A percentile compares a stretch with the other conserved stretches of the same genome.
phyloP scores from a whole-genome alignment of 192 early-diverging fungal genomes.

The Oehlia diaphana region DNA sequence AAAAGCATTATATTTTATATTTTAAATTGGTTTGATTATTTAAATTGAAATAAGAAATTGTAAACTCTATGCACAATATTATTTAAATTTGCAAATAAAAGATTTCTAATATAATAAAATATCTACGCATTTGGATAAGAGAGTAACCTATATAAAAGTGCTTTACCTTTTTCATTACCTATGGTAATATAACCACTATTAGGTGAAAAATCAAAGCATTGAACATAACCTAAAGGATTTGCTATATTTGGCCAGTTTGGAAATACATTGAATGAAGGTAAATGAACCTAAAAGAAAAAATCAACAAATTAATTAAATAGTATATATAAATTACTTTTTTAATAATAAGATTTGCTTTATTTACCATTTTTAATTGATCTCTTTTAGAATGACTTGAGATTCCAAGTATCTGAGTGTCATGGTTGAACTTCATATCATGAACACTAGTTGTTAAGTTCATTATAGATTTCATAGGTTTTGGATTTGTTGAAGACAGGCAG shows the following conservation, averaged over 20 bases:
- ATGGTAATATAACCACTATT: slow-evolving; percentile 86
- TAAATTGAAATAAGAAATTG: too few relatives aligned
- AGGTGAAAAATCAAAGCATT: slow-evolving; percentile 84
- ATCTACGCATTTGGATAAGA: slow-evolving; percentile 56
- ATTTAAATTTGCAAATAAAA: too few relatives aligned
- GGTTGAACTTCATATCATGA: slow-evolving; percentile 74
- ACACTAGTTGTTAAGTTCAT: slow-evolving; percentile 87
- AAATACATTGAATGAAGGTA: slow-evolving; percentile 80
- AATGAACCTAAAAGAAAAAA: slow-evolving; percentile 54
- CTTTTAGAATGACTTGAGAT: slow-evolving; percentile 73
- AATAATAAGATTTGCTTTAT: background rate
- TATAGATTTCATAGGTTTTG: slow-evolving; percentile 73
- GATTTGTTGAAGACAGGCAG: slow-evolving; percentile 50
- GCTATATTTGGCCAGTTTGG: slow-evolving; percentile 90
- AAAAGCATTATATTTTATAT: too few relatives aligned
- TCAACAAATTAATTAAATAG: background rate
- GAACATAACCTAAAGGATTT: slow-evolving; percentile 84
- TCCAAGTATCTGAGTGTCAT: slow-evolving; percentile 80
- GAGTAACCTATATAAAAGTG: slow-evolving; percentile 78
- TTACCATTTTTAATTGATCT: slow-evolving; percentile 71
- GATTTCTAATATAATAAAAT: too few relatives aligned
- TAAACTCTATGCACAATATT: too few relatives aligned
- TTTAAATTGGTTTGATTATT: too few relatives aligned
- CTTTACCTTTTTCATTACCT: slow-evolving; percentile 90
- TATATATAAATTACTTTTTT: background rate